Evolutionary conservation across 2,329 filamentous ascomycete genomes (phyloP), one percentile per base, ranked within the genome.

Genomic region (Didymella arachidicola): DNA sequence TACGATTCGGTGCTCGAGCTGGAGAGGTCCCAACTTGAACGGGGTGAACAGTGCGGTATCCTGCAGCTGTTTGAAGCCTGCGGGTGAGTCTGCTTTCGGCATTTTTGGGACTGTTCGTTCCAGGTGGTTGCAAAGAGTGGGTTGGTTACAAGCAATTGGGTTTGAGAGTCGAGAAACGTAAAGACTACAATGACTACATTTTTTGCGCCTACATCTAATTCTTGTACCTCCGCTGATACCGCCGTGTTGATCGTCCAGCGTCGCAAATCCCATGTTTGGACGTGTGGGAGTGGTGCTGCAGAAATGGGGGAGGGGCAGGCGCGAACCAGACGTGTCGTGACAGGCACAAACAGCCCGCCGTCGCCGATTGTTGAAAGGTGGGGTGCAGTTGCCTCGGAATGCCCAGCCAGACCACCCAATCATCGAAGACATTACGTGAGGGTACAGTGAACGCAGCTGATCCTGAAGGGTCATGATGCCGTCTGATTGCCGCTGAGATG

Each of bases 1-100:
- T 18, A 75, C 73, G 12, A 79, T 65, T 25, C 74, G 75, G 64
- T 80, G 77, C 41, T 76, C 65, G 11, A 80, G 71, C 16, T 58
- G 61, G 22, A 78, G 67, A 71, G n/a, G 47, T 19, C 73, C 74
- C 30, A 75, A 60, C 47, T 73, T 68, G 42, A 75, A 62, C 1
- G 73, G 69, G 25, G 67, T 72, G 57, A 76, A 77, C 5, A 76
- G 62, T 2, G 66, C 63, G 18, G 72, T 72, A 38, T 72, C 69
- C 46, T 71, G 71, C 18, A 77, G 64, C 12, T 69, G 67, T 64
- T 66, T 66, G 59, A 71, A 74, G 61, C 66, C 66, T 22, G 69
- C 53, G 7, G 66, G 65, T 32, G 71, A 68, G 53, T 72, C 68
- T 56, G 70, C 68, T 66, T 71, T 72, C 12, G 72, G 66, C 72